These are phyloP conservation scores for Adansonia gregorii DNA, from an alignment of 441 rosid genomes.

Conservation along the genomic window DNA sequence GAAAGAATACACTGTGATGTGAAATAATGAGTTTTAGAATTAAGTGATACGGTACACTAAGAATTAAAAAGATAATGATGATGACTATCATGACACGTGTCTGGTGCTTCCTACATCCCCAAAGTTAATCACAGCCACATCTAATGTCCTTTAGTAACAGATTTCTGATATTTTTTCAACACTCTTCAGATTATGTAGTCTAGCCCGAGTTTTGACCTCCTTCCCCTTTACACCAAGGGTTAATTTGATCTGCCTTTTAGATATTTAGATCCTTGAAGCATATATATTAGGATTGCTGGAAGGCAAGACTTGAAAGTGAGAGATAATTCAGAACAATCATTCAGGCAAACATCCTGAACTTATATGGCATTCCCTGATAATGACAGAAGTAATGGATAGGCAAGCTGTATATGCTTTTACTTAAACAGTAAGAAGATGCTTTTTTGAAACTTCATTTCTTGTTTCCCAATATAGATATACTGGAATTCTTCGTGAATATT, in stretches of 20 bases:
- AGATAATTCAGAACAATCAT: background rate
- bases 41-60: background rate
- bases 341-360: background rate
- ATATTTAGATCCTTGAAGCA: background rate
- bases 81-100: background rate
- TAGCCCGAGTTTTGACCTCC: background rate
- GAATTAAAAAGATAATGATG: background rate
- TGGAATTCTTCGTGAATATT: background rate
- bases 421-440: conserved; percentile 22
- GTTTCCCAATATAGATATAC: background rate
- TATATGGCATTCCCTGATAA: background rate
- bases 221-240: background rate
- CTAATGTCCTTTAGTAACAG: background rate
- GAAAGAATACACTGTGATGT: background rate
- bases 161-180: background rate
- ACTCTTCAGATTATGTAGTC: background rate
- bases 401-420: background rate
- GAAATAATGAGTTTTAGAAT: background rate
- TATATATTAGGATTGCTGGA: background rate
- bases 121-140: background rate
- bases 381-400: background rate
- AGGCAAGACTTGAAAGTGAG: background rate
- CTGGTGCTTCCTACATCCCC: background rate
- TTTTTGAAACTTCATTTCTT: conserved; percentile 1
- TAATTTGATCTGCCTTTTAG: background rate